Evolutionary conservation across 2,329 filamentous ascomycete genomes (phyloP), one percentile per base, ranked within the genome.

Genomic region (Ascomycota sp.): DNA sequence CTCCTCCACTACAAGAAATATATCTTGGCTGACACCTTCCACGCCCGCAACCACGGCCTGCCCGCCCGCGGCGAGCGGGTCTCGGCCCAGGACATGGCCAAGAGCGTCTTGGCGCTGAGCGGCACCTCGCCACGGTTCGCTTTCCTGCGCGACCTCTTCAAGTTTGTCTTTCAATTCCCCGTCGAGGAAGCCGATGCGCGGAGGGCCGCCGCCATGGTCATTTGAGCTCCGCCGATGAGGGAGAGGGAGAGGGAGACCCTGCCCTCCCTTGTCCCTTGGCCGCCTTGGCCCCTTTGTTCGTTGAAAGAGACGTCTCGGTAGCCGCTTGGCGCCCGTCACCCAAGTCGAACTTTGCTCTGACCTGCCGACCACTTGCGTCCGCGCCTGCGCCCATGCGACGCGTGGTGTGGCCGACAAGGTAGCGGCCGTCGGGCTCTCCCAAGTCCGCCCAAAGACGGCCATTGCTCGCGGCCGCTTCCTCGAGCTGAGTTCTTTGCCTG

Each of bases 71-170:
- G 57, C 32, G 77, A 61, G 39, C 61, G 68, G 8, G 62, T 78
- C 5, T 63, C 60, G 4, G 78, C 80, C 0, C 53, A 61, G n/a
- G 83, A 94, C 40, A 69, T 91, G 36, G 79, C 78, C 23, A 76
- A 75, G 48, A 80, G 79, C 29, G 76, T 93, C 6, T 61, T 66
- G 30, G 75, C 75, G 59, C 79, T 93, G 67, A 67, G 68, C 30
- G 61, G 69, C 33, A 72, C 69, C 24, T 63, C 64, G 20, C 44
- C 51, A 33, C 71, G 83, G 41, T 89, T 89, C 50, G 59, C 59
- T 7, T 94, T 86, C 62, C 56, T 94, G 37, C 63, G 71, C 29
- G 83, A 93, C 42, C 59, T 94, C 9, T 94, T 80, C 55, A 67
- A 69, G 31, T 62, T 86, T 25, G 82, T 93, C 3, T 92, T 91